Evolutionary conservation across 768 basidiomycete genomes (phyloP).

Genomic region (Psilocybe cubensis): DNA sequence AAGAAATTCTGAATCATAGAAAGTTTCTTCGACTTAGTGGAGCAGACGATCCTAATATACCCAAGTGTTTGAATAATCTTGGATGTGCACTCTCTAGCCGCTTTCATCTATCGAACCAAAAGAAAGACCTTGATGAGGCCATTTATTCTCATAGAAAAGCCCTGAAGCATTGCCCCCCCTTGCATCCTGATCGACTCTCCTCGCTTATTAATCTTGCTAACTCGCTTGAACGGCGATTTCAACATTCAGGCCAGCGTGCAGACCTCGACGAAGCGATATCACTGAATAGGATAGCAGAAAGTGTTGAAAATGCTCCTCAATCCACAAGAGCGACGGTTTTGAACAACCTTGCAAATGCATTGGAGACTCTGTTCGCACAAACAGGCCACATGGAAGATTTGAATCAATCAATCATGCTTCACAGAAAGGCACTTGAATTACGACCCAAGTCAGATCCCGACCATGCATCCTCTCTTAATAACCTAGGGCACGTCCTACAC

Average conservation of each 20-base stretch:
- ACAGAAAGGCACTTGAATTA: too few species aligned
- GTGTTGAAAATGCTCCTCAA: too few species aligned
- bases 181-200: not conserved
- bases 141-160: not conserved
- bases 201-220: slow-evolving; percentile 1
- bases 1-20: slow-evolving; percentile 4
- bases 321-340: too few species aligned
- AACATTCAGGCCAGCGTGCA: not conserved
- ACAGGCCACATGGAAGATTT: too few species aligned
- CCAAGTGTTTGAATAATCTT: slow-evolving; percentile 5
- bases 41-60: not conserved
- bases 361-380: too few species aligned
- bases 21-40: not conserved
- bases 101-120: not conserved
- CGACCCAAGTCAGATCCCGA: not conserved
- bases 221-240: not conserved
- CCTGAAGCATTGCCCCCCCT: not conserved
- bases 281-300: not conserved
- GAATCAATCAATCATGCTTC: too few species aligned
- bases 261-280: not conserved
- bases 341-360: too few species aligned
- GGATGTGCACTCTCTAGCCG: not conserved
- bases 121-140: not conserved
- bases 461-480: not conserved
- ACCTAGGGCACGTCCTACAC: not conserved